Evolutionary conservation across 257 asterid genomes (phyloP).

Genomic region (Sherardia arvensis): DNA sequence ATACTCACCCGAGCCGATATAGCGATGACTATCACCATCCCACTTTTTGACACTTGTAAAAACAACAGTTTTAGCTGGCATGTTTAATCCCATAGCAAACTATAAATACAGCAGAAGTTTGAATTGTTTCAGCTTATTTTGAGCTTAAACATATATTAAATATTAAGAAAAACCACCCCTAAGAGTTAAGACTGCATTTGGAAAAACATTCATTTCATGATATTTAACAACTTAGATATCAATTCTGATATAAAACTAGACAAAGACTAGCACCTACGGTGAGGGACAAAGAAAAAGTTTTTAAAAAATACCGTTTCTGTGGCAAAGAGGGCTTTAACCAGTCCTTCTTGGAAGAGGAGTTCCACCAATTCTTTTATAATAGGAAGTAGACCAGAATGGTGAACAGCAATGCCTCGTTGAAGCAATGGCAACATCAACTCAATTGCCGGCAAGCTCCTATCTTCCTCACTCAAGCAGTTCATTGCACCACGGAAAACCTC

Average conservation of each 20-base stretch:
- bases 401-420: conserved; percentile 96
- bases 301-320: conserved; percentile 87
- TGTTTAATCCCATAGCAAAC: conserved; percentile 99
- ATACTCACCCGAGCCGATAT: conserved; percentile 94
- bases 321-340: conserved; percentile 93
- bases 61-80: conserved; percentile 99
- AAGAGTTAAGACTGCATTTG: neutral
- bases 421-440: conserved; percentile 92
- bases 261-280: too few species aligned
- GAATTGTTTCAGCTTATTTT: neutral
- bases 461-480: conserved; percentile 83
- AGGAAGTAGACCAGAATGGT: conserved; percentile 98
- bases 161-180: too few species aligned
- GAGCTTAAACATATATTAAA: neutral
- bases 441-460: conserved; percentile 90
- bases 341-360: conserved; percentile 98
- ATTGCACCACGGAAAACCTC: conserved; percentile 81
- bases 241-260: neutral
- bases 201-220: neutral
- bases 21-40: conserved; percentile 99
- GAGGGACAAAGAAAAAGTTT: too few species aligned
- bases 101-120: conserved; percentile 20
- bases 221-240: too few species aligned
- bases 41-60: conserved; percentile 88
- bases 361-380: conserved; percentile 93